Evolutionary conservation across 768 basidiomycete genomes (phyloP).

Genomic region (Hortiboletus flavorubellus): DNA sequence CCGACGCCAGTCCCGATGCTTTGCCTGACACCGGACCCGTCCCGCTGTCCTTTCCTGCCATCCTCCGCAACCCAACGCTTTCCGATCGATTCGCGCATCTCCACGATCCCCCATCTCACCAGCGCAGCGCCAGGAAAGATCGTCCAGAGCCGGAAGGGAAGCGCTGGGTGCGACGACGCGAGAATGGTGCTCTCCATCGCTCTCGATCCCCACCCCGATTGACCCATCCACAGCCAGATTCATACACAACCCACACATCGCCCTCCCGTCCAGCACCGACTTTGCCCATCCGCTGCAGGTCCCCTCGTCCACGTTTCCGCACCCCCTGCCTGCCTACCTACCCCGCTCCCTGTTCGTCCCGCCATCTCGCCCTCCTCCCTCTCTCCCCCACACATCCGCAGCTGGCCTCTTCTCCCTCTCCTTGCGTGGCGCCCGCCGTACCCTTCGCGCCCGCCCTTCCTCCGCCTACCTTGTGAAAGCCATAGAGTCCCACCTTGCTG

Average conservation of each 20-base stretch:
- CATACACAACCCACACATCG: conserved; percentile 68
- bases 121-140: conserved; percentile 38
- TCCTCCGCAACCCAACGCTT: conserved; percentile 59
- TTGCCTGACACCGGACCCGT: conserved; percentile 27
- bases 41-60: conserved; percentile 69
- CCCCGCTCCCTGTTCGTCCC: conserved; percentile 58
- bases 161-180: conserved; percentile 71
- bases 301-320: conserved; percentile 62
- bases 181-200: conserved; percentile 55
- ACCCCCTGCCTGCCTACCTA: conserved; percentile 69
- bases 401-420: conserved; percentile 77
- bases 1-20: neutral
- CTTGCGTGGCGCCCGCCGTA: conserved; percentile 68
- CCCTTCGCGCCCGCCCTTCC: conserved; percentile 50
- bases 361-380: conserved; percentile 35
- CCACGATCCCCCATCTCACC: conserved; percentile 8
- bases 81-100: conserved; percentile 49
- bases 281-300: conserved; percentile 43
- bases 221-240: conserved; percentile 53
- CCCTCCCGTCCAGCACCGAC: conserved; percentile 58
- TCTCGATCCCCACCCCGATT: neutral
- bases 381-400: conserved; percentile 54
- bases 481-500: conserved; percentile 58
- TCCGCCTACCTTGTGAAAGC: conserved; percentile 63
- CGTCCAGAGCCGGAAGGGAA: conserved; percentile 72